Conservation (phyloP, 2,329 filamentous ascomycete genomes). For the Fusarium sulawesiense region DNA sequence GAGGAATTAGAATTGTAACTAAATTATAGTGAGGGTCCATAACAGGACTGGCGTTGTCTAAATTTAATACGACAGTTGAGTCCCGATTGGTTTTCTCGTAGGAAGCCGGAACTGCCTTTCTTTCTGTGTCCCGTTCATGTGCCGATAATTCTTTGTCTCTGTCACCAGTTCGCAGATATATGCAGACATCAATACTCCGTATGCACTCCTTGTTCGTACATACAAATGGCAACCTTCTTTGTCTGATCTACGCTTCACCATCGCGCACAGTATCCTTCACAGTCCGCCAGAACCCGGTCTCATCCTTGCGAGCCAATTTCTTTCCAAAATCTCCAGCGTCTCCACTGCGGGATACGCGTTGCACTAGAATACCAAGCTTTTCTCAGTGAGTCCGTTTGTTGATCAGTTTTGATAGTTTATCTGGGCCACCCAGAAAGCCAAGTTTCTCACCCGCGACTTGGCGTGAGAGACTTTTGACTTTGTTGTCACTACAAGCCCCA, state of each 20-base stretch:
- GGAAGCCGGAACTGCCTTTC: not conserved
- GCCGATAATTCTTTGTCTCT: not conserved
- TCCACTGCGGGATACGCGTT: slow-evolving; percentile 37
- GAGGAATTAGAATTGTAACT: slow-evolving; percentile 38
- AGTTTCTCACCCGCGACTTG: slow-evolving; percentile 7
- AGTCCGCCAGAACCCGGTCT: slow-evolving; percentile 13
- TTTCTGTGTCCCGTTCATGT: not conserved
- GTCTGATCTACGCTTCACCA: slow-evolving; percentile 18
- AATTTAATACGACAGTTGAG: slow-evolving; percentile 26
- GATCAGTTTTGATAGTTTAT: slow-evolving; percentile 26
- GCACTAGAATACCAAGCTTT: slow-evolving; percentile 44
- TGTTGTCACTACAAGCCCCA: slow-evolving; percentile 9
- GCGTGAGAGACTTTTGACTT: not conserved
- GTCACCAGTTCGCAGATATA: not conserved
- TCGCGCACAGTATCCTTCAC: slow-evolving; percentile 35
- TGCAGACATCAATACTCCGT: not conserved
- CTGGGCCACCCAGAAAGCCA: slow-evolving; percentile 7
- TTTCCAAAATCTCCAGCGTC: slow-evolving; percentile 33
- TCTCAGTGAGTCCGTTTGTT: slow-evolving; percentile 31
- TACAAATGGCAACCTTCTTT: slow-evolving; percentile 20
- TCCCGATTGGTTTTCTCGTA: slow-evolving; percentile 1
- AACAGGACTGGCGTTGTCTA: slow-evolving; percentile 15
- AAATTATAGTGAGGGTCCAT: slow-evolving; percentile 23
- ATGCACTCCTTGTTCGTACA: slow-evolving; percentile 14
- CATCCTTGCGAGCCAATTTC: slow-evolving; percentile 34